Evolutionary conservation across 2,329 filamentous ascomycete genomes (phyloP).

Genomic region (Fusarium sarcochroum): DNA sequence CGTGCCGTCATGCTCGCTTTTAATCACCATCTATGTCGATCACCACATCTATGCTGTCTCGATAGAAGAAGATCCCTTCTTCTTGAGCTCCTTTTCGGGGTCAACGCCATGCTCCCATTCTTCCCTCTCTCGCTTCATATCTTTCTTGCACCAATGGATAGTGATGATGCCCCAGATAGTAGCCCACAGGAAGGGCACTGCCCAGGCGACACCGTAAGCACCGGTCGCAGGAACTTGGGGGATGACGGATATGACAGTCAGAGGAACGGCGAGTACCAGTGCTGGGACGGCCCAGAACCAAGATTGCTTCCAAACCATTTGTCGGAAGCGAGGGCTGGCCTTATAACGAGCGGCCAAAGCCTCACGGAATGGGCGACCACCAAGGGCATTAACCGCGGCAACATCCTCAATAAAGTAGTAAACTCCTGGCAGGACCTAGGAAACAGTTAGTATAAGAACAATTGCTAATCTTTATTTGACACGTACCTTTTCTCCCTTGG

Average conservation of each 20-base stretch:
- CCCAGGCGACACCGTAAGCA: constrained; percentile 58
- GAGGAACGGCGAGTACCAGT: constrained; percentile 53
- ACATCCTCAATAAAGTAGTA: constrained; percentile 78
- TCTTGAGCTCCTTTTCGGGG: constrained; percentile 39
- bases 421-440: constrained; percentile 69
- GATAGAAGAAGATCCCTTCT: constrained; percentile 25
- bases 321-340: constrained; percentile 58
- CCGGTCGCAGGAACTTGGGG: constrained; percentile 53
- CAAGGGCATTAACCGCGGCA: constrained; percentile 75
- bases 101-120: constrained; percentile 55
- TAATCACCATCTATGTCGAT: neutral
- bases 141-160: constrained; percentile 55
- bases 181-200: constrained; percentile 57
- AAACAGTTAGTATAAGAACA: constrained; percentile 44
- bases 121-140: constrained; percentile 55
- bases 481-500: constrained; percentile 64
- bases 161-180: constrained; percentile 54
- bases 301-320: constrained; percentile 58
- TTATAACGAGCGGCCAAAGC: constrained; percentile 59
- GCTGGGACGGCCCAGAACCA: constrained; percentile 59
- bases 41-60: constrained; percentile 16
- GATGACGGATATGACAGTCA: constrained; percentile 56
- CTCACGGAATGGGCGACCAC: constrained; percentile 60
- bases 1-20: constrained; percentile 25
- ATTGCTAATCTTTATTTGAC: fast-evolving